phyloP scores from a whole-genome alignment of 257 asterid genomes.

The Ballota nigra region DNA sequence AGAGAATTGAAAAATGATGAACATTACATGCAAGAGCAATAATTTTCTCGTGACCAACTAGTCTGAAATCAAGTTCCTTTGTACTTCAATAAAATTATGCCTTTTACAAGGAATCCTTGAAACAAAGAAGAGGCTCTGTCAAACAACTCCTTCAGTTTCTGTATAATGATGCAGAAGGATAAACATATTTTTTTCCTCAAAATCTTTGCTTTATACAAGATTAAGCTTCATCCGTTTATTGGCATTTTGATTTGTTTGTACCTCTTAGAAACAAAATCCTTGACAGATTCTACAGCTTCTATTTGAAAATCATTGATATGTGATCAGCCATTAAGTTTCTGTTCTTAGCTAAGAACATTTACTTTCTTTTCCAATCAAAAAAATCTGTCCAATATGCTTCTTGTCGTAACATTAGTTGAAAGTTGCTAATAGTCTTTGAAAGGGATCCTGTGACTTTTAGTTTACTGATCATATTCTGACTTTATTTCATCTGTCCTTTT shows the following conservation, averaged over 20 bases:
- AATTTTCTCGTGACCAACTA: not conserved
- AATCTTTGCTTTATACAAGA: not conserved
- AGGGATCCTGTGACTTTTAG: too few species aligned
- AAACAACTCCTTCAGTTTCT: not conserved
- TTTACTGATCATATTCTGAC: not conserved
- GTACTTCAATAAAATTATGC: not conserved
- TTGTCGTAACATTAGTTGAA: not conserved
- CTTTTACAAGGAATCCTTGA: not conserved
- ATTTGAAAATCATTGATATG: not conserved
- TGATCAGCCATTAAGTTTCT: not conserved
- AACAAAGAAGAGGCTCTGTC: not conserved
- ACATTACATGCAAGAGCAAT: not conserved
- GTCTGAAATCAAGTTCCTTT: conserved; percentile 8
- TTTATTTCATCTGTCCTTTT: not conserved
- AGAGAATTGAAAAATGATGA: not conserved
- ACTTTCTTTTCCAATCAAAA: not conserved
- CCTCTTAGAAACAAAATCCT: not conserved
- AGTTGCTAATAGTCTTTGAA: not conserved
- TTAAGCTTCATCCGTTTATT: not conserved
- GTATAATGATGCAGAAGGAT: not conserved
- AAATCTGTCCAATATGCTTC: not conserved
- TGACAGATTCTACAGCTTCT: conserved; percentile 5
- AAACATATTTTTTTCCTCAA: not conserved
- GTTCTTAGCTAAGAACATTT: not conserved
- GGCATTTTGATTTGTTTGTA: not conserved